Conservation (phyloP, 306 rosid species). For the Citrullus colocynthis region DNA sequence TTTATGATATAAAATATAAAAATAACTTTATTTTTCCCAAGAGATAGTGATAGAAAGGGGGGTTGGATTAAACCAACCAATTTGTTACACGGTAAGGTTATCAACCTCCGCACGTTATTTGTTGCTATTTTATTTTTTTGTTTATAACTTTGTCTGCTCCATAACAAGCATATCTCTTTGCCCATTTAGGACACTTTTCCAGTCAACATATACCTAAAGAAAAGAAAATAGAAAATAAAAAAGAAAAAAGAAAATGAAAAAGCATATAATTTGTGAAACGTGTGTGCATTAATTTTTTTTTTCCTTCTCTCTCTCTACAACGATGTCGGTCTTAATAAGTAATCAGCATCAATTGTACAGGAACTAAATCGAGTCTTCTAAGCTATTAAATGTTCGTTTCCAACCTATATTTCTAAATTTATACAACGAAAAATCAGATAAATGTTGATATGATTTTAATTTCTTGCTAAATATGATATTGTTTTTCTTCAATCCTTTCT, state of each 20-base stretch:
- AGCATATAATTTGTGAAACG: background rate
- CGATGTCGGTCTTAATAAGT: background rate
- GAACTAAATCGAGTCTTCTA: background rate
- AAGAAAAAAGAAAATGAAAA: background rate
- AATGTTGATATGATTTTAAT: background rate
- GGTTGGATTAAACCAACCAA: slow-evolving; percentile 1
- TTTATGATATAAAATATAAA: background rate
- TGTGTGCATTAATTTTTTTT: background rate
- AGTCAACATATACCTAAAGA: background rate
- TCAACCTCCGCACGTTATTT: background rate
- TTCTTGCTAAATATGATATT: background rate
- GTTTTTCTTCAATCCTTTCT: background rate
- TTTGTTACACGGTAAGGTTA: background rate
- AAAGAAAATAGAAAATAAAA: too few species aligned
- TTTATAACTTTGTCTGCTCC: background rate
- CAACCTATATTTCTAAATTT: background rate
- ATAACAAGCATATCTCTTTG: background rate
- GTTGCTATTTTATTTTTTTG: background rate
- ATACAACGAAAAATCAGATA: background rate
- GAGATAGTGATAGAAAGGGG: background rate
- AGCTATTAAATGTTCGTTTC: background rate
- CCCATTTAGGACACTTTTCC: background rate
- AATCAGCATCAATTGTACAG: background rate
- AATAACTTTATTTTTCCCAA: background rate
- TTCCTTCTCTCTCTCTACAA: background rate